These are phyloP conservation scores for Flaveria ramosissima DNA, from an alignment of 129 eudicot genomes.

Conservation along the genomic window DNA sequence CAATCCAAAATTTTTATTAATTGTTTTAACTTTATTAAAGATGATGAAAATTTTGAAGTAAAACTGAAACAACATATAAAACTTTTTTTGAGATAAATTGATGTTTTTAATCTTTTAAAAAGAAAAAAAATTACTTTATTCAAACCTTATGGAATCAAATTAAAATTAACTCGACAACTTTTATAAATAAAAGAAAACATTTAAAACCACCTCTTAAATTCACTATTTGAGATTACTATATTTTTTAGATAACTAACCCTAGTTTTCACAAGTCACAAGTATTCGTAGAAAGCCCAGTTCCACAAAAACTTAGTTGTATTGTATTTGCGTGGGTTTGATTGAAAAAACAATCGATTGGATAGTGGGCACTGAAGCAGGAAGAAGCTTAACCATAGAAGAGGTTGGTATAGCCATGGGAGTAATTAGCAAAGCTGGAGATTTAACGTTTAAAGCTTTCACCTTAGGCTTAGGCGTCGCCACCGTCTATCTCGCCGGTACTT, in stretches of 20 bases:
- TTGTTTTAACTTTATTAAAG: too few relatives aligned
- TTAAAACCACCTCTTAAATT: too few relatives aligned
- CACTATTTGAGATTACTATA: too few relatives aligned
- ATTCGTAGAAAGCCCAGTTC: background rate
- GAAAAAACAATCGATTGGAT: background rate
- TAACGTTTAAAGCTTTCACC: conserved; percentile 80
- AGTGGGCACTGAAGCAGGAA: background rate
- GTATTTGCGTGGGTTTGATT: background rate
- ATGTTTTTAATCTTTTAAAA: too few relatives aligned
- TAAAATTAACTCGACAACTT: too few relatives aligned
- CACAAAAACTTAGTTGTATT: background rate
- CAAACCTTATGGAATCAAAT: too few relatives aligned
- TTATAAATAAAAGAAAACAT: too few relatives aligned
- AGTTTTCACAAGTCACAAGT: background rate
- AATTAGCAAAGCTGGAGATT: conserved; percentile 71
- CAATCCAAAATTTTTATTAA: too few relatives aligned
- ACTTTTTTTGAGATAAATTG: too few relatives aligned
- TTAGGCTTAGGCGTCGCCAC: conserved; percentile 84
- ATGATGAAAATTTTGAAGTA: too few relatives aligned
- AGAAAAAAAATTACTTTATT: too few relatives aligned
- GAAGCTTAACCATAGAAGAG: background rate
- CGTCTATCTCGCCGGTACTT: conserved; percentile 71
- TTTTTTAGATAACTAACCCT: background rate
- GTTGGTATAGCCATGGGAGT: conserved; percentile 46
- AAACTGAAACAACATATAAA: too few relatives aligned